Conservation (phyloP, 2,329 filamentous ascomycete species). For the Aureobasidium sp. region DNA sequence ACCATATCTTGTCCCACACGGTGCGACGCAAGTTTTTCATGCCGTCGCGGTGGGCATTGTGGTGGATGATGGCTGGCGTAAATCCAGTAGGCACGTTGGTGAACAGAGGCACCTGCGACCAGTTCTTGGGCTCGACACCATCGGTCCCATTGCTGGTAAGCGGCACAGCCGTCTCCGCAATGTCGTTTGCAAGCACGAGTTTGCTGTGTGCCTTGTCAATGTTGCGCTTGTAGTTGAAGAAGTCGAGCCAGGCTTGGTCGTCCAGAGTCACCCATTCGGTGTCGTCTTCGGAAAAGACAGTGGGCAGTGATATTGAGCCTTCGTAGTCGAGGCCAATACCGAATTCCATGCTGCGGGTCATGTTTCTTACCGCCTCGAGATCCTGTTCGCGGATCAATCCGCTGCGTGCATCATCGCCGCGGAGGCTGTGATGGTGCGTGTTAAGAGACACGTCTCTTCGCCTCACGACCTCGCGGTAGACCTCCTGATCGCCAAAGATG, state of each 20-base stretch:
- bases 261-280: slow-evolving; percentile 23
- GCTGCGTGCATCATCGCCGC: not conserved
- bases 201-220: slow-evolving; percentile 19
- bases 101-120: slow-evolving; percentile 16
- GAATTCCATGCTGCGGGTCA: slow-evolving; percentile 31
- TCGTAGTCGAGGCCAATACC: slow-evolving; percentile 27
- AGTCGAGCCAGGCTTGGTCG: slow-evolving; percentile 17
- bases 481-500: slow-evolving; percentile 29
- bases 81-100: slow-evolving; percentile 18
- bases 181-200: slow-evolving; percentile 18
- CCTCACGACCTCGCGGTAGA: slow-evolving; percentile 27
- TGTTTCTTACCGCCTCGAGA: slow-evolving; percentile 21
- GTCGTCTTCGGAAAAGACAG: slow-evolving; percentile 25
- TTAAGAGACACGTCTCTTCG: slow-evolving; percentile 26
- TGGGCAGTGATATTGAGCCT: slow-evolving; percentile 23
- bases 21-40: slow-evolving; percentile 1
- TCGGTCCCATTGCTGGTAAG: slow-evolving; percentile 14
- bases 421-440: slow-evolving; percentile 17
- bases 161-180: slow-evolving; percentile 17
- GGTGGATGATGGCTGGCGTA: slow-evolving; percentile 17
- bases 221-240: slow-evolving; percentile 16
- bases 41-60: slow-evolving; percentile 14
- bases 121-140: slow-evolving; percentile 7
- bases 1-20: slow-evolving; percentile 18
- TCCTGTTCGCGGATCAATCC: slow-evolving; percentile 18